phyloP scores from a whole-genome alignment of 495 filamentous ascomycete species.

The Symbiotaphrina buchneri region DNA sequence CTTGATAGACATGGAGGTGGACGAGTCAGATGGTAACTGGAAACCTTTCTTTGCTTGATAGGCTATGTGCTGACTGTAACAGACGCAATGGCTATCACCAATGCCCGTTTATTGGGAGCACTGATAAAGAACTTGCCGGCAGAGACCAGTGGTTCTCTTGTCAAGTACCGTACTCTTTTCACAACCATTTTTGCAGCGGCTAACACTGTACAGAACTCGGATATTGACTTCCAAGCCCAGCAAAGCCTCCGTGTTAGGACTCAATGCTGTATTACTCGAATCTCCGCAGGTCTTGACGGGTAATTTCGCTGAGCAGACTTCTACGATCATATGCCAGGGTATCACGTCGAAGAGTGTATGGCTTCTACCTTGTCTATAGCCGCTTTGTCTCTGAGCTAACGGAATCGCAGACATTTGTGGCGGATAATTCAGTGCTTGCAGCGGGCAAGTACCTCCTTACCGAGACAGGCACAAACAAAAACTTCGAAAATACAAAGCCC shows the following conservation, averaged over 20 bases:
- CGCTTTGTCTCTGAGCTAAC: constrained; percentile 8
- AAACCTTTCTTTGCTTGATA: not conserved
- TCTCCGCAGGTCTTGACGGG: constrained; percentile 43
- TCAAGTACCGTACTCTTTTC: constrained; percentile 30
- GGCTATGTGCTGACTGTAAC: constrained; percentile 6
- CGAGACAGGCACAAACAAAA: constrained; percentile 23
- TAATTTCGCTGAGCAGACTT: constrained; percentile 42
- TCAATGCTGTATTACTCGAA: constrained; percentile 76
- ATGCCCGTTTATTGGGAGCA: constrained; percentile 71
- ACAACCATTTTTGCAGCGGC: not conserved
- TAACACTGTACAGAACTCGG: constrained; percentile 25
- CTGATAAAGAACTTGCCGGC: constrained; percentile 61
- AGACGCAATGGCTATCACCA: constrained; percentile 63
- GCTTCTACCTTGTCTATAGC: constrained; percentile 1
- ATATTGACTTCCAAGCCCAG: constrained; percentile 51
- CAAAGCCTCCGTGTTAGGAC: constrained; percentile 46
- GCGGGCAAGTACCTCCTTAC: constrained; percentile 85
- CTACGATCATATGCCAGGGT: constrained; percentile 56
- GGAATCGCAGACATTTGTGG: constrained; percentile 40
- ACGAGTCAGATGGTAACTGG: constrained; percentile 39
- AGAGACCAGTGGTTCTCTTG: constrained; percentile 37
- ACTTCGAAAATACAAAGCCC: constrained; percentile 47
- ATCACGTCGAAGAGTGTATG: constrained; percentile 52
- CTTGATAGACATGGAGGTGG: constrained; percentile 66
- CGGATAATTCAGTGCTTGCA: constrained; percentile 78